Evolutionary conservation across 73 alveolate genomes (phyloP).

Genomic region (Tetrahymena borealis): DNA sequence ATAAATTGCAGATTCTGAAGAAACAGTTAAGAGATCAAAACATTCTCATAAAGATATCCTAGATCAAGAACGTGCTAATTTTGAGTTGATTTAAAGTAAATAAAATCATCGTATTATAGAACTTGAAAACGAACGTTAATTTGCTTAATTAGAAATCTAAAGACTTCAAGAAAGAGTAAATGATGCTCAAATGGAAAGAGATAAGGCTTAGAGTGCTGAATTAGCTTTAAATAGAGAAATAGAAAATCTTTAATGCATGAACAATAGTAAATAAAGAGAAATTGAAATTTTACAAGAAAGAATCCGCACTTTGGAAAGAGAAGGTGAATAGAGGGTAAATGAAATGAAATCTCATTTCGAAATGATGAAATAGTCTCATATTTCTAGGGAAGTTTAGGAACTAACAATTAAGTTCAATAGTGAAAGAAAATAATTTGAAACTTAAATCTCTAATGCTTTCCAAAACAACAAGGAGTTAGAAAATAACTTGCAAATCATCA

Average conservation of each 20-base stretch:
- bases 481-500: neutral
- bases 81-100: neutral
- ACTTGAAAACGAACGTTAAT: neutral
- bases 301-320: neutral
- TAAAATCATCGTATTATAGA: neutral
- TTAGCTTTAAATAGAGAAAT: neutral
- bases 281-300: neutral
- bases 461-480: neutral
- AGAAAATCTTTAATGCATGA: neutral
- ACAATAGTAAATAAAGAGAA: neutral
- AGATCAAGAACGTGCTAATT: neutral
- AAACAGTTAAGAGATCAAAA: neutral
- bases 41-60: neutral
- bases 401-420: neutral
- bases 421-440: neutral
- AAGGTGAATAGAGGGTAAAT: neutral
- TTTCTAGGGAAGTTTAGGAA: neutral
- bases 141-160: neutral
- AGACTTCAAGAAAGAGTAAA: neutral
- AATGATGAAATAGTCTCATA: neutral
- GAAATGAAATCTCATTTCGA: neutral
- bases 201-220: neutral
- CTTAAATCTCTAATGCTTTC: neutral
- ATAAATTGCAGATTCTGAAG: neutral
- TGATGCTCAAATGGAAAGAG: neutral